Percentiles rank a stretch among this genome's conserved stretches.
Conservation (phyloP, 345 rosid species). For the Tarenaya hassleriana region DNA sequence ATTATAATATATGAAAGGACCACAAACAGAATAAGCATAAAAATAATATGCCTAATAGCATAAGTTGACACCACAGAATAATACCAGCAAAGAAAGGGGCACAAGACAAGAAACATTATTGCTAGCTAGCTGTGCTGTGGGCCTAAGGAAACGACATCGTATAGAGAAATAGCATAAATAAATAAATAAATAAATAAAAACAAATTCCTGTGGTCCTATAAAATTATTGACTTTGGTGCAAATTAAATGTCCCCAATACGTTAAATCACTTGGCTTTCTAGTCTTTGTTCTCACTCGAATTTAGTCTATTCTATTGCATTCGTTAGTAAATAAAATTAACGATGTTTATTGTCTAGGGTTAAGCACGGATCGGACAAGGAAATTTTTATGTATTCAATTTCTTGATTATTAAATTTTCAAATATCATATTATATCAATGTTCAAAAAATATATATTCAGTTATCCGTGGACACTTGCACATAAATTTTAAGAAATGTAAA, state of each 20-base stretch:
- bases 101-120: constrained; percentile 14
- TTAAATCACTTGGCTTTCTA: too few relatives aligned
- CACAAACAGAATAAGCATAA: constrained; percentile 25
- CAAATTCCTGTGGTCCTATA: constrained; percentile 28
- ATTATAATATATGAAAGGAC: constrained; percentile 23
- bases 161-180: not conserved
- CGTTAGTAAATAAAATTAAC: not conserved
- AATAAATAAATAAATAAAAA: constrained; percentile 16
- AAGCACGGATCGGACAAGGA: too few relatives aligned
- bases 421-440: too few relatives aligned
- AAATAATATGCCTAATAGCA: constrained; percentile 9
- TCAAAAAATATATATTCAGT: too few relatives aligned
- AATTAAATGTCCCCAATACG: constrained; percentile 8
- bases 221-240: constrained; percentile 25
- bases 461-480: too few relatives aligned
- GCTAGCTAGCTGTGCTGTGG: constrained; percentile 15
- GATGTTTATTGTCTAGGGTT: constrained; percentile 7
- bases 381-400: too few relatives aligned
- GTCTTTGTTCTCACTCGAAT: constrained; percentile 21
- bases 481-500: too few relatives aligned
- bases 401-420: too few relatives aligned
- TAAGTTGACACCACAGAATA: not conserved
- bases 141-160: constrained; percentile 7
- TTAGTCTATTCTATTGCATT: constrained; percentile 12
- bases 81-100: not conserved